Base-by-base conservation (phyloP, 192 early-diverging fungal species). In the Coemansia pectinata region DNA sequence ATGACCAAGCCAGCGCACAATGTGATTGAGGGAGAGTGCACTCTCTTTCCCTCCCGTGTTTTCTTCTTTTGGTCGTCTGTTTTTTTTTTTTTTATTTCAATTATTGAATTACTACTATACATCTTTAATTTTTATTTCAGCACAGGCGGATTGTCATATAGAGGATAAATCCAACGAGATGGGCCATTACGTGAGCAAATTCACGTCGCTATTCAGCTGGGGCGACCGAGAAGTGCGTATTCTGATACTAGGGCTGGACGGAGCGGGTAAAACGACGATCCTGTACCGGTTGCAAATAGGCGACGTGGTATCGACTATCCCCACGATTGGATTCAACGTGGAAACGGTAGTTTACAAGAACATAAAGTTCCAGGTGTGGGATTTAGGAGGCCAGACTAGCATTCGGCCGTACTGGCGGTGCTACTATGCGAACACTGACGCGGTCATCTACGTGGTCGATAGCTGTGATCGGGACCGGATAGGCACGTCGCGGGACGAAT, bases 311-410 rank as follows among this genome's bases (percentile, higher is more conserved):
- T 83, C 79, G 21, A 87, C 86, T n/a, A 86, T 86, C 42, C 85
- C 85, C 5, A 86, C 85, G 2, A 81, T 86, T 27, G 93, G 92
- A 36, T 95, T 95, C 84, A 95, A 93, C 73, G 92, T 93, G 47
- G 93, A 95, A 72, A 90, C 90, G 12, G 92, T 95, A 14, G 89
- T 88, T 45, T 95, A 93, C 84, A 93, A 93, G 77, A 95, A 95
- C 67, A 88, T 92, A 61, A 90, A 89, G 84, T 92, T 92, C 67
- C 90, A 89, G 63, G 91, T 92, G 67, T 92, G 90, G 90, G 90
- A 95, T 81, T 92, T 95, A 5, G 94, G 94, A 55, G 94, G 94
- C 61, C 94, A 94, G 77, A 92, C 94, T 72, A 94, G 94, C 85
- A 95, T 95, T 74, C 87, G 94, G 64, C 91, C 91, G 14, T 76